Conservation (phyloP, 495 filamentous ascomycete species). For the Rostrohypoxylon terebratum region DNA sequence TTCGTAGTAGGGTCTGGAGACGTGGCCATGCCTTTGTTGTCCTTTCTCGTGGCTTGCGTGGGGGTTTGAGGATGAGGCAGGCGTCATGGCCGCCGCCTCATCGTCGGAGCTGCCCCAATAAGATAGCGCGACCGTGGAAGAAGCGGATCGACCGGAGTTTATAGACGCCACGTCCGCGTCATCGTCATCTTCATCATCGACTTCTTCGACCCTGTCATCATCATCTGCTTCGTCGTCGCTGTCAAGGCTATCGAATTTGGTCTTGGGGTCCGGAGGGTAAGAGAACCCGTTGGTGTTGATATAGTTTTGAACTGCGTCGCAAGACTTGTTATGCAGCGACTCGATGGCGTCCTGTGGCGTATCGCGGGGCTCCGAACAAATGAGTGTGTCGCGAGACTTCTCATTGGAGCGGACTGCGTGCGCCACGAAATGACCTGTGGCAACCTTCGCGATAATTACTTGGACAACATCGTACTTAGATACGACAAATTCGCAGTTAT, state of each 20-base stretch:
- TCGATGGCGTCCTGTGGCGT: conserved; percentile 41
- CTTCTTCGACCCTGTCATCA: conserved; percentile 31
- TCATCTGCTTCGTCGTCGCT: conserved; percentile 14
- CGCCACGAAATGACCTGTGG: conserved; percentile 50
- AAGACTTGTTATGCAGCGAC: conserved; percentile 52
- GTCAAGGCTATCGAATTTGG: conserved; percentile 6
- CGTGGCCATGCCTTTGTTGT: conserved; percentile 22
- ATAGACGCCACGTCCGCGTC: conserved; percentile 25
- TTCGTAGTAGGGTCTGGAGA: not conserved
- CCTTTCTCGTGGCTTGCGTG: conserved; percentile 40
- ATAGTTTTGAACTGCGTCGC: conserved; percentile 54
- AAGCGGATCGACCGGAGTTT: conserved; percentile 38
- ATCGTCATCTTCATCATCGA: conserved; percentile 36
- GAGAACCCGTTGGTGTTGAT: conserved; percentile 53
- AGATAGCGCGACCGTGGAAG: conserved; percentile 47
- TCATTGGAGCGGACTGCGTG: conserved; percentile 47
- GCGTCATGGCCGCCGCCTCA: conserved; percentile 39
- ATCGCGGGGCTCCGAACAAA: conserved; percentile 46
- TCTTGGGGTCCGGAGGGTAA: conserved; percentile 32
- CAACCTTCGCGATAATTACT: conserved; percentile 52
- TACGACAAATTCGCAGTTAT: conserved; percentile 56
- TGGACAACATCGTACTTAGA: conserved; percentile 44
- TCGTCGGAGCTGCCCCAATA: conserved; percentile 48
- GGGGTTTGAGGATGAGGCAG: conserved; percentile 28
- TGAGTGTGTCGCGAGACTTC: conserved; percentile 47